phyloP scores from a whole-genome alignment of 345 rosid species.

The Moringa oleifera region DNA sequence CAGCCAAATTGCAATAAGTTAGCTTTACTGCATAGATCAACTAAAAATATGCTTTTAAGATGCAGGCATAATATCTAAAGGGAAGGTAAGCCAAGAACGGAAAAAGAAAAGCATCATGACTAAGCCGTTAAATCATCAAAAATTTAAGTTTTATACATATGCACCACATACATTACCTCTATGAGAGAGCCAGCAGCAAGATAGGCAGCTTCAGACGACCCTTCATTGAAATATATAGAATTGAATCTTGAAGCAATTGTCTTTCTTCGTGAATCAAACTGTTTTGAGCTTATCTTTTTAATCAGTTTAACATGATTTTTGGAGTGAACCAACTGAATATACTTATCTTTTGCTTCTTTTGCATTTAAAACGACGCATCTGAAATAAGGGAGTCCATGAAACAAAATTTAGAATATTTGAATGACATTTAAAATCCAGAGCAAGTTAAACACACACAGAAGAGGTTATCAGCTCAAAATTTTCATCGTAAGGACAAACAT shows the following conservation, averaged over 20 bases:
- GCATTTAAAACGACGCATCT: constrained; percentile 74
- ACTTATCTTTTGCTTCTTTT: constrained; percentile 60
- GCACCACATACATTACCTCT: constrained; percentile 37
- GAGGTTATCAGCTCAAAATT: neutral
- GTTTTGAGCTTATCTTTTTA: constrained; percentile 55
- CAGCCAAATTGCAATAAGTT: neutral
- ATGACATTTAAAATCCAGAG: neutral
- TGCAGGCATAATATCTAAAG: neutral
- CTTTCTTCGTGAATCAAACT: constrained; percentile 43
- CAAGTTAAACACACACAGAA: neutral
- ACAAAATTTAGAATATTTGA: neutral
- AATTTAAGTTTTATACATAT: neutral
- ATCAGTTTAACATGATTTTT: constrained; percentile 57
- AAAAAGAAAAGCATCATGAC: neutral
- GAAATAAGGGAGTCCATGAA: constrained; percentile 15
- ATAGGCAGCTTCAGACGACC: constrained; percentile 82
- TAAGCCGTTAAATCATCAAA: neutral
- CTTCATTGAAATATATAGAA: constrained; percentile 78
- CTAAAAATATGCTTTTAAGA: neutral
- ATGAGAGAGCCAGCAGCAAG: constrained; percentile 88
- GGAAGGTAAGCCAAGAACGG: too few species aligned
- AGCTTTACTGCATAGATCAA: neutral
- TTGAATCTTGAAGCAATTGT: constrained; percentile 52
- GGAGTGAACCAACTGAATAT: constrained; percentile 56
- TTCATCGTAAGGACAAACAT: neutral